Evolutionary conservation across 345 rosid species (phyloP).

Genomic region (Eucalyptus microcorys): DNA sequence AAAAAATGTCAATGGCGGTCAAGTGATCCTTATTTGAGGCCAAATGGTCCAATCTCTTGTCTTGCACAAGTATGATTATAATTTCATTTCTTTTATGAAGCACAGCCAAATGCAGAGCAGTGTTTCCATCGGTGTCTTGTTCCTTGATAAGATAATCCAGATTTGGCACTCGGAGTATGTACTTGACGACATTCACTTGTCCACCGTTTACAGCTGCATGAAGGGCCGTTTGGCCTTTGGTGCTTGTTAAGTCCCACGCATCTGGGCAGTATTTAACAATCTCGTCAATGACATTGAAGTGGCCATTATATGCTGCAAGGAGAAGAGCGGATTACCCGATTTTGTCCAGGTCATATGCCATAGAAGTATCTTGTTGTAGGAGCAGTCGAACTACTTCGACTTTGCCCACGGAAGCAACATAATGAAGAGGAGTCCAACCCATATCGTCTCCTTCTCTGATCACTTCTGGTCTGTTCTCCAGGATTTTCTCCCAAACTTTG

Average conservation of each 20-base stretch:
- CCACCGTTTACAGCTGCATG: background rate
- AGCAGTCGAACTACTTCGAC: too few relatives aligned
- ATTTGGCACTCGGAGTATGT: background rate
- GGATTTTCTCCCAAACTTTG: too few relatives aligned
- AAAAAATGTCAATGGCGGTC: background rate
- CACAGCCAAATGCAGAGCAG: background rate
- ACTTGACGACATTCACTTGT: background rate
- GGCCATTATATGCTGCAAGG: background rate
- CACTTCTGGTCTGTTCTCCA: too few relatives aligned
- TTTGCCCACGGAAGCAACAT: accelerated
- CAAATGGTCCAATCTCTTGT: background rate
- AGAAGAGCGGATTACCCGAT: background rate
- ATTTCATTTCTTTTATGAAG: background rate
- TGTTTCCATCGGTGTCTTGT: background rate
- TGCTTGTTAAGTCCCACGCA: background rate
- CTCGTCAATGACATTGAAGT: background rate
- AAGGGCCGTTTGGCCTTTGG: background rate
- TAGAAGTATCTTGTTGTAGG: too few relatives aligned
- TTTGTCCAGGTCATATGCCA: background rate
- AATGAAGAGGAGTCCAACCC: too few relatives aligned
- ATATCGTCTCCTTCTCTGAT: too few relatives aligned
- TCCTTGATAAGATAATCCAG: background rate
- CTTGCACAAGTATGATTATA: background rate
- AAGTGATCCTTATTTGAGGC: background rate
- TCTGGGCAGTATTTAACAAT: background rate